Conservation (phyloP, 768 basidiomycete genomes). For the Suillus paluster region DNA sequence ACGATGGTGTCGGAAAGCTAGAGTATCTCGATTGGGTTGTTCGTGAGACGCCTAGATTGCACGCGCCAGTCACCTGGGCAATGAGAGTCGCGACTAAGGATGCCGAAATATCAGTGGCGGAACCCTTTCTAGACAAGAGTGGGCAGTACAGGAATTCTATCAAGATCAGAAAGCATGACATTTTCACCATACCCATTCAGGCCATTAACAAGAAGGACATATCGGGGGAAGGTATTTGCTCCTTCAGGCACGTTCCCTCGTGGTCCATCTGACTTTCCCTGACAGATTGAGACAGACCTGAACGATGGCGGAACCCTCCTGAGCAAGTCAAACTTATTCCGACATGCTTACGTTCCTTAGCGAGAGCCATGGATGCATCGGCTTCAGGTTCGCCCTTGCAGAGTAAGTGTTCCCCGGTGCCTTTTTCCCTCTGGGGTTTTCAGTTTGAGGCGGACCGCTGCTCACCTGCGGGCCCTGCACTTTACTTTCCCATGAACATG, state of each 20-base stretch:
- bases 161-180: slow-evolving; percentile 51
- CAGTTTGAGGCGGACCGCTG: slow-evolving; percentile 13
- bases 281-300: slow-evolving; percentile 45
- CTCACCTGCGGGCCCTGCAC: slow-evolving; percentile 17
- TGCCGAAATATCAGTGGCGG: slow-evolving; percentile 56
- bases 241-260: slow-evolving; percentile 52
- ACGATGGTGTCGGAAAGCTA: slow-evolving; percentile 42
- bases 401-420: slow-evolving; percentile 49
- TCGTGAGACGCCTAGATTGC: slow-evolving; percentile 58
- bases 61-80: slow-evolving; percentile 61
- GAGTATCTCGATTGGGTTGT: slow-evolving; percentile 66
- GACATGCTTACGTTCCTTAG: slow-evolving; percentile 61
- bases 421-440: not conserved
- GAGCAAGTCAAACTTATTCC: slow-evolving; percentile 47
- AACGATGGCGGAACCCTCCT: slow-evolving; percentile 52
- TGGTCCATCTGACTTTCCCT: slow-evolving; percentile 25
- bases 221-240: slow-evolving; percentile 71
- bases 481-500: slow-evolving; percentile 14
- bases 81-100: slow-evolving; percentile 55
- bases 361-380: slow-evolving; percentile 64
- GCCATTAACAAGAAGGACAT: slow-evolving; percentile 60
- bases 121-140: slow-evolving; percentile 36
- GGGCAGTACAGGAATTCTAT: slow-evolving; percentile 39
- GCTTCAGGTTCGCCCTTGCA: slow-evolving; percentile 61
- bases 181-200: slow-evolving; percentile 62